Evolutionary conservation across 176 grass and related monocot species (phyloP).

Genomic region (Puccinellia tenuiflora): DNA sequence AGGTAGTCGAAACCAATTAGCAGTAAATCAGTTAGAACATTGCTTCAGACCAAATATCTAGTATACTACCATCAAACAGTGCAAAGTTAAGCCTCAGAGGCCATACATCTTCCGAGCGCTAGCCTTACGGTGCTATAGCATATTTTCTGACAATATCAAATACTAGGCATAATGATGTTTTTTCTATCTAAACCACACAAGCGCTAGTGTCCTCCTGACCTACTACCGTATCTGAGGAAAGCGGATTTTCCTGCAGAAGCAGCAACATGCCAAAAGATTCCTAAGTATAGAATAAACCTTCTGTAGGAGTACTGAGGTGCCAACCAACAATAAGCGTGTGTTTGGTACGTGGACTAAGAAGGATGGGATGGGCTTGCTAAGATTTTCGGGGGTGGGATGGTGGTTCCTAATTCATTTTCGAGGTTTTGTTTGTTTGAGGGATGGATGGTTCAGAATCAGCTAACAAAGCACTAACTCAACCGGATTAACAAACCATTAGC

Average conservation of each 20-base stretch:
- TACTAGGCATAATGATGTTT: conserved; percentile 78
- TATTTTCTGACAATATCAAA: conserved; percentile 79
- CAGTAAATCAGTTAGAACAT: background rate
- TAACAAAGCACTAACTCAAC: too few relatives aligned
- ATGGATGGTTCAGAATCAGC: too few relatives aligned
- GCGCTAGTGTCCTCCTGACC: conserved; percentile 89
- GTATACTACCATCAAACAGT: background rate
- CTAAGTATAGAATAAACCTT: background rate
- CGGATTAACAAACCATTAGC: too few relatives aligned
- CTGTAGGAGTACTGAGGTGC: too few relatives aligned
- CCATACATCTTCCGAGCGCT: too few relatives aligned
- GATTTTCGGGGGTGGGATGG: too few relatives aligned
- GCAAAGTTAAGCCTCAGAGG: background rate
- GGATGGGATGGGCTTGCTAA: too few relatives aligned
- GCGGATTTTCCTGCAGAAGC: conserved; percentile 63
- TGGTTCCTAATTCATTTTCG: too few relatives aligned
- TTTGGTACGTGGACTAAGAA: too few relatives aligned
- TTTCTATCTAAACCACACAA: conserved; percentile 90
- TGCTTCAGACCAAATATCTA: background rate
- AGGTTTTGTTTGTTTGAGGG: too few relatives aligned
- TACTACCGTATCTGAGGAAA: conserved; percentile 59
- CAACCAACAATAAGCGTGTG: too few relatives aligned
- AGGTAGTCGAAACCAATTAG: background rate
- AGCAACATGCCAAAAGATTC: conserved; percentile 7
- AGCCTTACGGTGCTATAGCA: too few relatives aligned